Evolutionary conservation across 1,284 basidiomycete species (phyloP).

Genomic region (Leccinum subspadiceum): DNA sequence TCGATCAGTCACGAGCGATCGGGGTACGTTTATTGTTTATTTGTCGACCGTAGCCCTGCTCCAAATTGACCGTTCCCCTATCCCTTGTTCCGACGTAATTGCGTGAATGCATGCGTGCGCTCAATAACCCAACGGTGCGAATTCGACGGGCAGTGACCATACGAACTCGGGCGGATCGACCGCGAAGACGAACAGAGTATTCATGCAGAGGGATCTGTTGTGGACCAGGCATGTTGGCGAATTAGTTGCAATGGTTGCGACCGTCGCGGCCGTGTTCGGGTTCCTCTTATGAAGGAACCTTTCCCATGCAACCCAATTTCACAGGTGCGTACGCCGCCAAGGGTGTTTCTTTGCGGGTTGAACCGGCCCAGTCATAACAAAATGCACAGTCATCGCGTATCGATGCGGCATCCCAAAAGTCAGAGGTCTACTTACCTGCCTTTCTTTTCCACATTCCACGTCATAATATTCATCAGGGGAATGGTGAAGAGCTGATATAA

Average conservation of each 20-base stretch:
- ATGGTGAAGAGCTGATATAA: too few relatives aligned
- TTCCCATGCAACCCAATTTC: neutral
- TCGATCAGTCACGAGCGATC: constrained; percentile 63
- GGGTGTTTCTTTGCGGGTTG: neutral
- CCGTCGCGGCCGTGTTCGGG: neutral
- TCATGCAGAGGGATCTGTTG: neutral
- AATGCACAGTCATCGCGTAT: too few relatives aligned
- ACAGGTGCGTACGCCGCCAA: neutral
- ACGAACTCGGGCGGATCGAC: constrained; percentile 17
- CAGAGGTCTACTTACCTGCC: too few relatives aligned
- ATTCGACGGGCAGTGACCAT: constrained; percentile 46
- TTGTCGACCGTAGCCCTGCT: neutral
- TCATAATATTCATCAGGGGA: too few relatives aligned
- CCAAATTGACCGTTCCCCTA: neutral
- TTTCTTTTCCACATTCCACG: too few relatives aligned
- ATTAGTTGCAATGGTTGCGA: neutral
- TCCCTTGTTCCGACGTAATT: neutral
- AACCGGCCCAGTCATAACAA: neutral
- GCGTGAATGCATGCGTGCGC: neutral
- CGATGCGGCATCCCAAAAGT: too few relatives aligned
- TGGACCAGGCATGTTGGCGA: neutral
- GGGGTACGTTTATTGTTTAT: constrained; percentile 44
- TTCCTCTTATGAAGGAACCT: neutral
- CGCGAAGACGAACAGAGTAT: constrained; percentile 51
- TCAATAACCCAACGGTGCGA: constrained; percentile 64